Evolutionary conservation across 345 rosid genomes (phyloP).

Genomic region (Odontarrhena argentea): DNA sequence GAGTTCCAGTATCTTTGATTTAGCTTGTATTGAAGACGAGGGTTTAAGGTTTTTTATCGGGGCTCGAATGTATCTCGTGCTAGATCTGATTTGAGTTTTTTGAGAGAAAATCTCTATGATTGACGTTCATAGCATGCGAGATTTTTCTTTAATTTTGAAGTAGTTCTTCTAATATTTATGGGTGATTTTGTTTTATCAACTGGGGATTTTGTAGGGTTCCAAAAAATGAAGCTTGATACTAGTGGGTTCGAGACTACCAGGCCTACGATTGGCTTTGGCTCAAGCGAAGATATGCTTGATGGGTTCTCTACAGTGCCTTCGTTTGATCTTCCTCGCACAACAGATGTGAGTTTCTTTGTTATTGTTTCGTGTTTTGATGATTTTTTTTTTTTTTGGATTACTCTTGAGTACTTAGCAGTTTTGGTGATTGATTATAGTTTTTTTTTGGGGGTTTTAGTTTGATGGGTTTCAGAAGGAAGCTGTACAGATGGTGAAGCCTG

Average conservation of each 20-base stretch:
- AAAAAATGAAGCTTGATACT: slow-evolving; percentile 81
- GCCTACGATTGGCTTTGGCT: slow-evolving; percentile 43
- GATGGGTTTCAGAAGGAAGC: slow-evolving; percentile 91
- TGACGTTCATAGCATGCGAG: background rate
- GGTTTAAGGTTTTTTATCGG: background rate
- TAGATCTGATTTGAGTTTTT: slow-evolving; percentile 30
- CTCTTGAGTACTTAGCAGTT: too few relatives aligned
- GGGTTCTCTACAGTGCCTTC: slow-evolving; percentile 59
- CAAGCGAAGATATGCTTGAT: slow-evolving; percentile 43
- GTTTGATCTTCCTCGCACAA: slow-evolving; percentile 64
- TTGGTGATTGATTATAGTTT: too few relatives aligned
- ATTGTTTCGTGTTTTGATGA: background rate
- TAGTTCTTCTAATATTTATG: background rate
- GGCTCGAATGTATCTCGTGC: slow-evolving; percentile 5
- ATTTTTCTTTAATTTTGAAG: background rate
- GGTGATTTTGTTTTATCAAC: background rate
- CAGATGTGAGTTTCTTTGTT: slow-evolving; percentile 58
- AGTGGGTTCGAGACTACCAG: slow-evolving; percentile 69
- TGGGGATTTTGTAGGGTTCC: slow-evolving; percentile 13
- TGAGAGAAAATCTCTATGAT: slow-evolving; percentile 6
- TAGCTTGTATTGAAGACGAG: background rate
- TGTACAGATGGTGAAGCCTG: slow-evolving; percentile 87
- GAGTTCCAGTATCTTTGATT: slow-evolving; percentile 9
- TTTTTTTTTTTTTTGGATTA: background rate
- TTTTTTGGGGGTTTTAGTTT: slow-evolving; percentile 54